Evolutionary conservation across 1,284 basidiomycete genomes (phyloP).

Genomic region (Pterulicium gracile): DNA sequence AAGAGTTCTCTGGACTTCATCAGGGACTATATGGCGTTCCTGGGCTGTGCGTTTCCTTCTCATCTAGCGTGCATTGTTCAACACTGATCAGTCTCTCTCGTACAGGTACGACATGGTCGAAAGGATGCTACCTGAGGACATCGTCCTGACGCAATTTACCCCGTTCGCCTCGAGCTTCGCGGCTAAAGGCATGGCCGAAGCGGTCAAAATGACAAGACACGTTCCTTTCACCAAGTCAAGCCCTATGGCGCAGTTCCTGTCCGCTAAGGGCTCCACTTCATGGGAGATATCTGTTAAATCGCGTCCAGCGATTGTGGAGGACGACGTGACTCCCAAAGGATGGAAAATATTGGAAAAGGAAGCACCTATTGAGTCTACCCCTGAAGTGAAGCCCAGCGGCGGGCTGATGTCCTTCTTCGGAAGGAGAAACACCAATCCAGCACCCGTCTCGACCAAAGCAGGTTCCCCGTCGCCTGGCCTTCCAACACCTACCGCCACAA

Average conservation of each 20-base stretch:
- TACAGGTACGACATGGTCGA: conserved; percentile 22
- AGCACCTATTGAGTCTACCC: conserved; percentile 19
- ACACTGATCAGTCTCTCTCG: too few relatives aligned
- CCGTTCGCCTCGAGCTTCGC: conserved; percentile 44
- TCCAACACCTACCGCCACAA: conserved; percentile 8
- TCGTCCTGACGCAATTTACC: conserved; percentile 28
- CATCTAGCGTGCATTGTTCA: conserved; percentile 4
- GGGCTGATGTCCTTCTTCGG: conserved; percentile 64
- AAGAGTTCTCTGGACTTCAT: conserved; percentile 11
- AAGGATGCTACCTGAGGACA: conserved; percentile 31
- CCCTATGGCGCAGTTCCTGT: conserved; percentile 52
- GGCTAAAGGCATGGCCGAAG: conserved; percentile 44
- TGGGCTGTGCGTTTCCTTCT: conserved; percentile 40
- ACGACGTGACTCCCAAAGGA: conserved; percentile 47
- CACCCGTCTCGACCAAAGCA: conserved; percentile 12
- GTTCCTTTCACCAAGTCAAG: conserved; percentile 38
- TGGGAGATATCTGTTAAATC: conserved; percentile 63
- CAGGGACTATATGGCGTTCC: conserved; percentile 30
- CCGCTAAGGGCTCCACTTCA: conserved; percentile 57
- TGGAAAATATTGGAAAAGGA: conserved; percentile 48
- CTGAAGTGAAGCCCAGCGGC: conserved; percentile 35
- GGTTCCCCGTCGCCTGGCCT: conserved; percentile 19
- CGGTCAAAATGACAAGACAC: conserved; percentile 52
- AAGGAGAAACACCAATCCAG: conserved; percentile 25
- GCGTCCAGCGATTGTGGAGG: conserved; percentile 32